A percentile compares a stretch with the other conserved stretches of the same genome.
These are phyloP conservation scores for Pistacia vera DNA, from an alignment of 345 rosid genomes.

Conservation along the genomic window DNA sequence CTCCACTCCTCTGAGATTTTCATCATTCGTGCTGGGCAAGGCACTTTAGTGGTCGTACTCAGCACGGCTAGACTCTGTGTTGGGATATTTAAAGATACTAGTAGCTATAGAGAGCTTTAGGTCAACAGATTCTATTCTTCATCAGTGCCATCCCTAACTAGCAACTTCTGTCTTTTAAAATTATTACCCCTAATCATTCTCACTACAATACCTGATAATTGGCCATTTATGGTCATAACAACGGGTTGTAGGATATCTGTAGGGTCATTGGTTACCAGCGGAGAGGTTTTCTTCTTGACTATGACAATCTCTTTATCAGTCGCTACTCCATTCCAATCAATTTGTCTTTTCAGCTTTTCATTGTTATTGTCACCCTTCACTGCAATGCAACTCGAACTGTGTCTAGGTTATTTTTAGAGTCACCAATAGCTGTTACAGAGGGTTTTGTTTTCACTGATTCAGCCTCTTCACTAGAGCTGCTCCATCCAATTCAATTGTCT, in stretches of 20 bases:
- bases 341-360: not conserved
- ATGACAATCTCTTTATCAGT: conserved; percentile 23
- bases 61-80: conserved; percentile 6
- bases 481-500: conserved; percentile 8
- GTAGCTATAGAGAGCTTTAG: not conserved
- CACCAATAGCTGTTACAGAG: not conserved
- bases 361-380: not conserved
- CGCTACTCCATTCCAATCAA: not conserved
- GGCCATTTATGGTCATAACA: conserved; percentile 4
- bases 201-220: not conserved
- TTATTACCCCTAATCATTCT: conserved; percentile 1
- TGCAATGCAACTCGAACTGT: not conserved
- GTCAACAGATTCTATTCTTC: conserved; percentile 14
- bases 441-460: conserved; percentile 12
- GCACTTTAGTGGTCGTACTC: not conserved
- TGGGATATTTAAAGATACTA: conserved; percentile 17
- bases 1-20: conserved; percentile 15
- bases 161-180: not conserved
- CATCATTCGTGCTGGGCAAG: conserved; percentile 2
- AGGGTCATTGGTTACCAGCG: not conserved
- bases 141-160: conserved; percentile 7
- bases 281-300: not conserved
- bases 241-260: conserved; percentile 9
- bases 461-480: not conserved
- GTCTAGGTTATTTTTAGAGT: not conserved